Percentiles rank a stretch among this genome's conserved stretches.
Conservation (phyloP, 345 rosid genomes). For the Eucalyptus polybractea region DNA sequence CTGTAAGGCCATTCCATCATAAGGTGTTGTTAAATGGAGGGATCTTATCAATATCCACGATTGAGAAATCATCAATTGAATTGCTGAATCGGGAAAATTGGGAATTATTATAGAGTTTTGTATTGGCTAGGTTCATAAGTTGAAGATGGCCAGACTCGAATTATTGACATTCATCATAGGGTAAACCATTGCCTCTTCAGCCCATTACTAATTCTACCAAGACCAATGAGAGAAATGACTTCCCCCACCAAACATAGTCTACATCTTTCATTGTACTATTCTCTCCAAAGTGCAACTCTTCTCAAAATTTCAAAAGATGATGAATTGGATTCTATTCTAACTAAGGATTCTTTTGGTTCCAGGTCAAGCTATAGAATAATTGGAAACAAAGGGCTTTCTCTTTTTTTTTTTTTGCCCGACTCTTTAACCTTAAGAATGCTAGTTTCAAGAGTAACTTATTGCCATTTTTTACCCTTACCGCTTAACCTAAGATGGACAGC, state of each 20-base stretch:
- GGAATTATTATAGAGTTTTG: not conserved
- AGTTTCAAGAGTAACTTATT: not conserved
- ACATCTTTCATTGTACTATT: not conserved
- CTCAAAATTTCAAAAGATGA: not conserved
- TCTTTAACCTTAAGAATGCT: not conserved
- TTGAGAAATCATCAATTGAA: not conserved
- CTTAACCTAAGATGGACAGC: not conserved
- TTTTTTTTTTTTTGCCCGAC: fast-evolving
- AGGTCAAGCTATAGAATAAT: not conserved
- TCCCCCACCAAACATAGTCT: not conserved
- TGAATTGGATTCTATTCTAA: not conserved
- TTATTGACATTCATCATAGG: not conserved
- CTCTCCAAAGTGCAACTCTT: not conserved
- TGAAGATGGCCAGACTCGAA: not conserved
- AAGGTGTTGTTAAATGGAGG: not conserved
- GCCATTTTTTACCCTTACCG: not conserved
- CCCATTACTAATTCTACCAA: not conserved
- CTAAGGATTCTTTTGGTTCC: fast-evolving
- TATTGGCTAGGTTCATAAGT: not conserved
- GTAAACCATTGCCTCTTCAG: not conserved
- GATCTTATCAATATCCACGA: not conserved
- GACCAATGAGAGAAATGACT: not conserved
- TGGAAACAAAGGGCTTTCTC: not conserved
- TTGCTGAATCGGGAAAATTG: not conserved
- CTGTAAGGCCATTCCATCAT: not conserved